A percentile compares a stretch with the other conserved stretches of the same genome.
Conservation (phyloP, 108 stramenopile species). For the Nannochloropsis gaditana region DNA sequence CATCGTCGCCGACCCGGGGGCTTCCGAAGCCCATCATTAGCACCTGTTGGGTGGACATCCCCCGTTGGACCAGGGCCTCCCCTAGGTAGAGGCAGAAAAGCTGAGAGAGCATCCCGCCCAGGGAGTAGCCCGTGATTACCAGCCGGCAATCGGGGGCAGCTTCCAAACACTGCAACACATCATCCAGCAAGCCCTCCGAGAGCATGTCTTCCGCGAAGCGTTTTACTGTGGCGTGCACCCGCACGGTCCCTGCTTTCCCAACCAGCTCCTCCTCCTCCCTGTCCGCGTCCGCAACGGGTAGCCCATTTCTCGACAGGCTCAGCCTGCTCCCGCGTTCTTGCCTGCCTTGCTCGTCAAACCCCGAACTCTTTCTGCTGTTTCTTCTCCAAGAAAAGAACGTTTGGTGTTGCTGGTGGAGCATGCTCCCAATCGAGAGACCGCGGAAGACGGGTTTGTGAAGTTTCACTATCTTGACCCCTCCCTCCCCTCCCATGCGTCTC, state of each 20-base stretch:
- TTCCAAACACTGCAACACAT: background rate
- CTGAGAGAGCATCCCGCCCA: background rate
- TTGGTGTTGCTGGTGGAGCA: background rate
- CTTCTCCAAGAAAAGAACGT: background rate
- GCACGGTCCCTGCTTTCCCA: background rate
- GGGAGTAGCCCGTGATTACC: background rate
- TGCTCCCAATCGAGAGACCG: background rate
- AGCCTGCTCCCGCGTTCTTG: background rate
- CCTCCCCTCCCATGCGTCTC: background rate
- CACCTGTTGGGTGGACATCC: background rate
- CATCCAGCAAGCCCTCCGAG: background rate
- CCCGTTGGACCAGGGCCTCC: background rate
- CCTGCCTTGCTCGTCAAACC: background rate
- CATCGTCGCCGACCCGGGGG: background rate
- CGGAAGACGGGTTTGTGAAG: background rate
- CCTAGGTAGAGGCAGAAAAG: background rate
- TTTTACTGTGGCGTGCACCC: background rate
- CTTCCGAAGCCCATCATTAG: background rate
- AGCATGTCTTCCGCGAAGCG: constrained; percentile 17
- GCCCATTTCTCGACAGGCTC: background rate
- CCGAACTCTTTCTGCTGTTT: background rate
- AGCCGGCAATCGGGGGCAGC: background rate
- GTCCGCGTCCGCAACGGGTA: background rate
- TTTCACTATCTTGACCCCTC: background rate
- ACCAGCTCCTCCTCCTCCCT: background rate